Evolutionary conservation across 176 grass and related monocot genomes (phyloP).

Genomic region (Calamus simplicifolius): DNA sequence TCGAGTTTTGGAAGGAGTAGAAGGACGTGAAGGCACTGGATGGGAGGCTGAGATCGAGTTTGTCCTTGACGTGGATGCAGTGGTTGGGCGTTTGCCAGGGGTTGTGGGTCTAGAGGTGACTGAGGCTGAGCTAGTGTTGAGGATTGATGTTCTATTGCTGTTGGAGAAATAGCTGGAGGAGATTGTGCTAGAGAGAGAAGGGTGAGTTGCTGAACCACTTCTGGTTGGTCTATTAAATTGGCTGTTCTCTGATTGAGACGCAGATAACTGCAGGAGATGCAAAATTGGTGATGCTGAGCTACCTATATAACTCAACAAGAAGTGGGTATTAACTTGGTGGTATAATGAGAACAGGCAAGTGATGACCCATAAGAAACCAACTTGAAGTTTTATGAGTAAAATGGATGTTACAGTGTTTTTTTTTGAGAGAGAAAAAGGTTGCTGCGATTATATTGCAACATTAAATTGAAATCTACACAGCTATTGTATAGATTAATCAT

Average conservation of each 20-base stretch:
- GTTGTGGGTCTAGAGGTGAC: conserved; percentile 12
- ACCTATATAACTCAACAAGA: too few species aligned
- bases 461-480: too few species aligned
- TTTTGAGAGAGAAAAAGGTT: too few species aligned
- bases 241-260: background rate
- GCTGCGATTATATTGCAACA: too few species aligned
- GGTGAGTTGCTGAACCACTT: background rate
- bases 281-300: background rate
- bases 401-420: too few species aligned
- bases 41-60: background rate
- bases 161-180: conserved; percentile 1
- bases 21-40: background rate
- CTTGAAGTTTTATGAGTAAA: too few species aligned
- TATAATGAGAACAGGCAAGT: background rate
- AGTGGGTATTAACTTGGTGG: background rate
- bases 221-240: background rate
- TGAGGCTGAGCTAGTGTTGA: conserved; percentile 18
- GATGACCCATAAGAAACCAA: background rate
- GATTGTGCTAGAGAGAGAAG: background rate
- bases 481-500: too few species aligned
- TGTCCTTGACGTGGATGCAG: background rate
- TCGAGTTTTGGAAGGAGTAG: conserved; percentile 1
- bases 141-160: conserved; percentile 3
- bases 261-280: conserved; percentile 3
- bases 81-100: background rate